phyloP scores from a whole-genome alignment of 75 land plant genomes.

The Cunninghamia lanceolata region DNA sequence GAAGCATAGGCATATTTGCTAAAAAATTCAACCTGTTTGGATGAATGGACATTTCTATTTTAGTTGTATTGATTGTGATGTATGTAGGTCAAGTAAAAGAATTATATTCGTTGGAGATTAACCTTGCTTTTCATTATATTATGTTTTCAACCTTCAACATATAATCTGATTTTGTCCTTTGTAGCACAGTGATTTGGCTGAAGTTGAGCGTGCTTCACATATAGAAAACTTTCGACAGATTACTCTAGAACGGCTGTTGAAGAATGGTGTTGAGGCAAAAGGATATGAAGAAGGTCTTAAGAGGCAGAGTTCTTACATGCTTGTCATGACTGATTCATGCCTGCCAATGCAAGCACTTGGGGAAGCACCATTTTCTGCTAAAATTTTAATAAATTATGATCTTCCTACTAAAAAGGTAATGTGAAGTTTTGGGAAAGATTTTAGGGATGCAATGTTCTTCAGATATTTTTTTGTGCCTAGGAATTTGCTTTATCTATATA shows the following conservation, averaged over 20 bases:
- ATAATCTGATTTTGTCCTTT: background rate
- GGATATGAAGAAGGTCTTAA: slow-evolving; percentile 15
- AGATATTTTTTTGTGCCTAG: background rate
- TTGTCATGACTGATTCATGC: slow-evolving; percentile 88
- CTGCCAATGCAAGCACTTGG: slow-evolving; percentile 67
- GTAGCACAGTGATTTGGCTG: slow-evolving; percentile 92
- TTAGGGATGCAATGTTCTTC: background rate
- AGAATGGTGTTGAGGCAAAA: slow-evolving; percentile 14
- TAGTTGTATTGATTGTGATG: background rate
- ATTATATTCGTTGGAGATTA: background rate
- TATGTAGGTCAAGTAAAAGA: background rate
- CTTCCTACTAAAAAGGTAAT: slow-evolving; percentile 65
- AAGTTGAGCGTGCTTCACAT: slow-evolving; percentile 50
- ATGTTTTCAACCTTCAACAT: background rate
- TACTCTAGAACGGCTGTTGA: slow-evolving; percentile 55
- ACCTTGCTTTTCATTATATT: background rate
- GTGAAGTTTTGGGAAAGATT: background rate
- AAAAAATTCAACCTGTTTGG: background rate
- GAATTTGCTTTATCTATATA: background rate
- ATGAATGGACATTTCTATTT: background rate
- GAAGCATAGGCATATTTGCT: background rate
- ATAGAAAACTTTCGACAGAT: slow-evolving; percentile 59
- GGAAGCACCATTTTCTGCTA: slow-evolving; percentile 69
- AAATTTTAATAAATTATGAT: slow-evolving; percentile 79
- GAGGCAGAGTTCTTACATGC: slow-evolving; percentile 41